Conservation (phyloP, 163 green algal genomes). For the Scenedesmus sp. region DNA sequence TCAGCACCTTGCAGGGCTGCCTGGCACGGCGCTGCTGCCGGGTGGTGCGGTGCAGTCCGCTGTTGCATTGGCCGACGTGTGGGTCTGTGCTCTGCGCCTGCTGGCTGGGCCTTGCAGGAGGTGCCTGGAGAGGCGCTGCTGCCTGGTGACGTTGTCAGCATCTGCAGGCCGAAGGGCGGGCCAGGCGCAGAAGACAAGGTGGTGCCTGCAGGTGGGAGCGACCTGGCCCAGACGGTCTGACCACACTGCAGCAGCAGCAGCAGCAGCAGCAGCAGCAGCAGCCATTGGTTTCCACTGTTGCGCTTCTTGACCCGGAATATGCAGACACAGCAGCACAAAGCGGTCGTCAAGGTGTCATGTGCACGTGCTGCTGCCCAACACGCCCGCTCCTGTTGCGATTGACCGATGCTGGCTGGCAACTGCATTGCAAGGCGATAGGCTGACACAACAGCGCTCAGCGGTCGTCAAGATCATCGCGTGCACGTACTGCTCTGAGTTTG, state of each 20-base stretch:
- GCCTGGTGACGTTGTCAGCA: constrained; percentile 96
- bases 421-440: constrained; percentile 97
- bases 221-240: too few relatives aligned
- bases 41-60: constrained; percentile 89
- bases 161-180: constrained; percentile 75
- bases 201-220: constrained; percentile 24
- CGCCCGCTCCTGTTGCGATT: constrained; percentile 73
- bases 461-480: too few relatives aligned
- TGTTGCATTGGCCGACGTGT: neutral
- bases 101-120: constrained; percentile 30
- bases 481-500: too few relatives aligned
- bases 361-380: neutral
- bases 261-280: neutral
- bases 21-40: constrained; percentile 91
- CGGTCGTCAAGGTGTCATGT: too few relatives aligned
- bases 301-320: too few relatives aligned
- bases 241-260: neutral
- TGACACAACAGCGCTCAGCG: too few relatives aligned
- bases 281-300: too few relatives aligned
- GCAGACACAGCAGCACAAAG: too few relatives aligned
- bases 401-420: constrained; percentile 91
- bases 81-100: neutral
- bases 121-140: constrained; percentile 92
- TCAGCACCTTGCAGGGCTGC: constrained; percentile 60
- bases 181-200: constrained; percentile 49